Base-by-base conservation (phyloP, 169 alveolate genomes). In the Plasmodium blacklocki region DNA sequence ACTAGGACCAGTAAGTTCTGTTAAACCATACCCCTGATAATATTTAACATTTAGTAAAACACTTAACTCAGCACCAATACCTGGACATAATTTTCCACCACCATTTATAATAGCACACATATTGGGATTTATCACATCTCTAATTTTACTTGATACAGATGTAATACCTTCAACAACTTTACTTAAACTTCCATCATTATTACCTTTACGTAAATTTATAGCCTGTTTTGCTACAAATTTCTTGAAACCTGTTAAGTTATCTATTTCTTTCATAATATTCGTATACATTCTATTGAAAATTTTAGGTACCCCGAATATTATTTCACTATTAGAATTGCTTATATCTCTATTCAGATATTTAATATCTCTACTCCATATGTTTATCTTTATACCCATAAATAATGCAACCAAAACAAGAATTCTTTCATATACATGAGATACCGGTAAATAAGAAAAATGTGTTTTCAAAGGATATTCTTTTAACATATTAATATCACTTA, bases 341-440 rank as follows among this genome's bases (percentile, higher is more conserved):
- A 80, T 4, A 52, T 80, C 90, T 5, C 52, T 5, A 3, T 32
- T 19, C 52, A 80, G 68, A 5, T 50, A 23, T 0, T 67, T 26
- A 1, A 80, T 52, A 56, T 80, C 73, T 52, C 56, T 80, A 58
- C 90, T 62, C 78, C 78, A 80, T 54, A 80, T 23, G 4, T 47
- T 50, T 21, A 80, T 14, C 66, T 52, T 29, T 21, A 56, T 19
- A 18, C 83, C 73, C 52, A 49, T 9, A 0, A 32, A 80, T 15
- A 80, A 49, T 26, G 64, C 7, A 3, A 80, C 75, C 45, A 88
- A 87, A 23, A 94, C 93, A 45, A 95, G 85, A 39, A 86, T 72
- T 76, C 99, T 95, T 89, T 98, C 99, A 89, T 97, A 96, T 58
- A 98, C 90, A 92, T 98, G 99, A 2, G 99, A 99, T 74, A 96